These are phyloP conservation scores for Phialophora verrucosa DNA, from an alignment of 2,329 filamentous ascomycete species.

Conservation along the genomic window DNA sequence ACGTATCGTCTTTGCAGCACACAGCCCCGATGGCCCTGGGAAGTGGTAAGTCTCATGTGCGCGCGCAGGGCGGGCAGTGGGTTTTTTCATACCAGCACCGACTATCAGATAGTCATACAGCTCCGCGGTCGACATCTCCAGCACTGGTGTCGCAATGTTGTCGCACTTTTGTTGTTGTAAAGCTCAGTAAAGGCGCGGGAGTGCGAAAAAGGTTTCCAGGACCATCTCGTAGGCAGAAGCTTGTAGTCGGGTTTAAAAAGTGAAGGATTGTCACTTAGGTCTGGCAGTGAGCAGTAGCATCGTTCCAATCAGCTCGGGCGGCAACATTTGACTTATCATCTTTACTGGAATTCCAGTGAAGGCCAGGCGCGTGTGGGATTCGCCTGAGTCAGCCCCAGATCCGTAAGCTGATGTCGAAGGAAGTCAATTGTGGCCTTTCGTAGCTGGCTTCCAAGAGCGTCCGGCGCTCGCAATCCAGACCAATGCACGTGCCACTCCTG, in stretches of 20 bases:
- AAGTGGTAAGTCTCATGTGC: not conserved
- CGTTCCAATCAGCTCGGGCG: constrained; percentile 9
- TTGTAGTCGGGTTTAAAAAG: not conserved
- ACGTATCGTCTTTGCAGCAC: constrained; percentile 38
- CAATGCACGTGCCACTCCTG: not conserved
- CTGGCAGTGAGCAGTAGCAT: constrained; percentile 3
- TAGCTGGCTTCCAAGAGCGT: not conserved
- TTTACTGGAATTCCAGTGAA: not conserved
- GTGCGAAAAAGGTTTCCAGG: not conserved
- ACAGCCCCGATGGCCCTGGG: constrained; percentile 35
- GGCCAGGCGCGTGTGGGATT: constrained; percentile 3
- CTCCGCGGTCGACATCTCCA: not conserved
- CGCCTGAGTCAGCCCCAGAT: constrained; percentile 9
- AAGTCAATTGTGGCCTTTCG: not conserved
- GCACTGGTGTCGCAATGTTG: not conserved
- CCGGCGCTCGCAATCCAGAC: not conserved
- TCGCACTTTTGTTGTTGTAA: not conserved
- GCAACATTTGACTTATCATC: constrained; percentile 7
- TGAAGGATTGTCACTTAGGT: constrained; percentile 7
- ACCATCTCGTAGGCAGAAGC: constrained; percentile 3
- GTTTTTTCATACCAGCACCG: constrained; percentile 30
- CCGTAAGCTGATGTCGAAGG: constrained; percentile 16
- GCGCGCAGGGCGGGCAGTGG: not conserved
- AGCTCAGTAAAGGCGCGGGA: not conserved
- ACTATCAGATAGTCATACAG: constrained; percentile 37